Conservation (phyloP, 176 grass and related monocot genomes). For the Rhynchospora pubera region DNA sequence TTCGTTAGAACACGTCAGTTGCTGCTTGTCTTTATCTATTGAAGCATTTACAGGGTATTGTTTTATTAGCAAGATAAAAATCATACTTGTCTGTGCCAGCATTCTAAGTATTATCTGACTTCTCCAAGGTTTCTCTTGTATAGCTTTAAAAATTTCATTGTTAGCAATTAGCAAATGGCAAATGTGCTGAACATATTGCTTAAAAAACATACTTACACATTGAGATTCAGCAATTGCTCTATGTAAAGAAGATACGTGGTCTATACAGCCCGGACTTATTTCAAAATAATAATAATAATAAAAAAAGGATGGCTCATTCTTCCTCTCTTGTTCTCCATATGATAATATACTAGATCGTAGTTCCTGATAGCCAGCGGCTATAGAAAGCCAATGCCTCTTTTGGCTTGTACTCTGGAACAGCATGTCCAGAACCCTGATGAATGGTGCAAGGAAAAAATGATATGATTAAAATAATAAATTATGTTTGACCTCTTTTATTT, state of each 20-base stretch:
- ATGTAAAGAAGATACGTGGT: neutral
- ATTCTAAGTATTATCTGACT: neutral
- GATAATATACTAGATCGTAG: constrained; percentile 37
- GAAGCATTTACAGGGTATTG: neutral
- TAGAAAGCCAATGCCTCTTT: constrained; percentile 67
- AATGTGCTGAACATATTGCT: neutral
- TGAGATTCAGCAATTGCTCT: neutral
- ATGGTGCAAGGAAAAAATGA: neutral
- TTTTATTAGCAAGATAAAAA: neutral
- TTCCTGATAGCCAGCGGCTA: constrained; percentile 36
- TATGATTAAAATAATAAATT: neutral
- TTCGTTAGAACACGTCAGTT: neutral
- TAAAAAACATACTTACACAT: too few species aligned
- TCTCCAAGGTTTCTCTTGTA: neutral
- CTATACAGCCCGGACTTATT: neutral
- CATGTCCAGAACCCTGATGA: constrained; percentile 68
- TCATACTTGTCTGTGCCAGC: neutral
- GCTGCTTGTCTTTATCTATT: neutral
- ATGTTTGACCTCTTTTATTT: neutral
- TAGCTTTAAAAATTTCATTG: neutral
- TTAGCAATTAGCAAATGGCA: too few species aligned
- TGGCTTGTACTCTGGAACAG: constrained; percentile 78
- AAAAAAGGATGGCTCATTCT: neutral
- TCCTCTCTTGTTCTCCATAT: neutral
- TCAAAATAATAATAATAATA: neutral